Evolutionary conservation across 169 alveolate species (phyloP), one percentile per base, ranked within the genome.

Genomic region (Miamiensis avidus): DNA sequence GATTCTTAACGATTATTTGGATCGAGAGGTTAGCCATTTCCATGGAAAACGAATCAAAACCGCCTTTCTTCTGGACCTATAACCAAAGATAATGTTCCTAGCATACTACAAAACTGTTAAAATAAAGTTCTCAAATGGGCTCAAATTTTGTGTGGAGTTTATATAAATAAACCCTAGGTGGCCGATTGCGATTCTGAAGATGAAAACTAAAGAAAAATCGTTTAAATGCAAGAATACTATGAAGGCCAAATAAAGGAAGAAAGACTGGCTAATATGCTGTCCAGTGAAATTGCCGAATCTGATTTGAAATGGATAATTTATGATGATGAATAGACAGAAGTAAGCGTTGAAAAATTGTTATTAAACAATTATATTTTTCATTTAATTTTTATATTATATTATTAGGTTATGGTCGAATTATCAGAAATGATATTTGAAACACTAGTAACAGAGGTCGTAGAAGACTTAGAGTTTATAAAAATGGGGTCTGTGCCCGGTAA

Each of bases 1-100:
- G 96, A 94, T 72, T 73, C 89, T 11, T 79, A 65, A 29, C 76
- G 97, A 64, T 94, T 95, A 31, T 94, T 81, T 79, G 96, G 97
- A n/a, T 77, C 89, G 29, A 83, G 87, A 81, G 96, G 97, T 28
- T 88, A 83, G 26, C 97, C 97, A 0, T 75, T 92, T 27, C 95
- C 95, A 26, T 94, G 97, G 96, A 65, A 81, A 28, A 85, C 83
- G 85, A 72, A 86, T 74, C n/a, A 64, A 65, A 81, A 76, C 30
- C 79, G 31, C 25, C 31, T 74, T 4, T 29, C 34, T 81, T 15
- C 31, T 1, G 28, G 49, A 30, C 27, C 25, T n/a, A 33, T 74
- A 64, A 85, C 69, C 16, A 30, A 32, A 15, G 74, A 79, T 65
- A 28, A 64, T n/a, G 26, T 82, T 28, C 65, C 72, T 29, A 28